These are phyloP conservation scores for Azolla pinnata DNA, from an alignment of 75 land plant genomes.

Conservation along the genomic window DNA sequence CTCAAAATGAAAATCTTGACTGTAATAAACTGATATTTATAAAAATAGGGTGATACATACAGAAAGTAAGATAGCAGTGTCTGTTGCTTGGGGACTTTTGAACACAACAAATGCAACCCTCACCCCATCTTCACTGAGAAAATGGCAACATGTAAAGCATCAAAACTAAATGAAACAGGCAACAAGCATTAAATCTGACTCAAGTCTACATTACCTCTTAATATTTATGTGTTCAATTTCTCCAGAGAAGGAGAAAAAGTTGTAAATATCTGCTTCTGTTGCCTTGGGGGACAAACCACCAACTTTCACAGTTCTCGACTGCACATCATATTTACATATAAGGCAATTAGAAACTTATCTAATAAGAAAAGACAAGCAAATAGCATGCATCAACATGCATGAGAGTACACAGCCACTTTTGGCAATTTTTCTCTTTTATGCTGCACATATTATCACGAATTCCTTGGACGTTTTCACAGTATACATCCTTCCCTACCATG, in stretches of 20 bases:
- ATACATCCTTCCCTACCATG: too few relatives aligned
- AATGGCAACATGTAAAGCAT: not conserved
- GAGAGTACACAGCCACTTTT: not conserved
- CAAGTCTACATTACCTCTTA: conserved; percentile 18
- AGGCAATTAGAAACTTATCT: not conserved
- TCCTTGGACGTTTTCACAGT: not conserved
- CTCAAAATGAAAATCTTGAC: not conserved
- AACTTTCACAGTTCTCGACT: conserved; percentile 76
- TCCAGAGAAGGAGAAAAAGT: conserved; percentile 96
- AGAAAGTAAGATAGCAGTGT: conserved; percentile 83
- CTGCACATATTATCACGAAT: not conserved
- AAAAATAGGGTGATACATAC: conserved; percentile 24
- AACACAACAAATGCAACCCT: conserved; percentile 82
- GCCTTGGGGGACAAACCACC: conserved; percentile 66
- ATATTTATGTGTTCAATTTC: conserved; percentile 75
- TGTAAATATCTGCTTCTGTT: conserved; percentile 68
- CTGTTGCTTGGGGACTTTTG: conserved; percentile 74
- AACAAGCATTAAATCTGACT: not conserved
- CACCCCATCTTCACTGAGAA: conserved; percentile 40
- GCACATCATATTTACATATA: not conserved
- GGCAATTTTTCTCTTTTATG: not conserved
- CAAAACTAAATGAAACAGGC: not conserved
- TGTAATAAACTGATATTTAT: not conserved
- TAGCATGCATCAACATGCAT: not conserved
- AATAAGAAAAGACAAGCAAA: not conserved